A percentile compares a stretch with the other conserved stretches of the same genome.
These are phyloP conservation scores for Parachaetomium inaequale DNA, from an alignment of 495 filamentous ascomycete species.

Conservation along the genomic window DNA sequence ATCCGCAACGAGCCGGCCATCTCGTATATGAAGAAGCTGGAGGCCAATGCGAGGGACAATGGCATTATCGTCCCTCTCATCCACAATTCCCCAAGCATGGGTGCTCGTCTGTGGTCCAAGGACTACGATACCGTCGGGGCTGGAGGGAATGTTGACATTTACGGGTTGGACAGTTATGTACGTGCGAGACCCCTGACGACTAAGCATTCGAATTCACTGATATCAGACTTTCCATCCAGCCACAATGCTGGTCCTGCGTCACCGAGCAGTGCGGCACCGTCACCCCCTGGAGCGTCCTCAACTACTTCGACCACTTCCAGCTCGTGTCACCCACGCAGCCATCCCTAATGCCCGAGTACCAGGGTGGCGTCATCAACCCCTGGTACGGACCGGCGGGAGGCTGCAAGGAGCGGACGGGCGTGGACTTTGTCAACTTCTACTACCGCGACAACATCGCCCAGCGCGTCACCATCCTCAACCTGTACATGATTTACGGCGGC, in stretches of 20 bases:
- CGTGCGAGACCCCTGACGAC: no score
- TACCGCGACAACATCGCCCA: slow-evolving; percentile 75
- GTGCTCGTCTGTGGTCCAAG: slow-evolving; percentile 43
- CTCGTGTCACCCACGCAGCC: background rate
- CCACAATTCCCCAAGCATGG: slow-evolving; percentile 50
- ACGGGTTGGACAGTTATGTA: slow-evolving; percentile 57
- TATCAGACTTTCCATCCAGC: slow-evolving; percentile 15
- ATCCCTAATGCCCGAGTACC: slow-evolving; percentile 12
- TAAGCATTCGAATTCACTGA: background rate
- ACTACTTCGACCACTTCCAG: slow-evolving; percentile 31
- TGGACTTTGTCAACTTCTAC: slow-evolving; percentile 47
- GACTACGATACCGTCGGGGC: slow-evolving; percentile 40
- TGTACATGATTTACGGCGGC: slow-evolving; percentile 71
- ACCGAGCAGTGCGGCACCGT: slow-evolving; percentile 46
- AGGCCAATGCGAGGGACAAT: slow-evolving; percentile 61
- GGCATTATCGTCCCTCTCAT: slow-evolving; percentile 73
- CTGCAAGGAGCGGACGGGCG: background rate
- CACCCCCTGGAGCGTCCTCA: slow-evolving; percentile 52
- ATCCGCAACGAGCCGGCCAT: slow-evolving; percentile 48
- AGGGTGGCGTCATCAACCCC: slow-evolving; percentile 40
- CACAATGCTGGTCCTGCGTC: slow-evolving; percentile 60
- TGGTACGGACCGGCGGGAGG: slow-evolving; percentile 56
- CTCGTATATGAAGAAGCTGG: slow-evolving; percentile 64
- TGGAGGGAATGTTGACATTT: slow-evolving; percentile 65
- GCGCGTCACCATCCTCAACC: slow-evolving; percentile 41